Evolutionary conservation across 805 yeast genomes (phyloP), one percentile per base, ranked within the genome.

Genomic region (Teunomyces kruisii): DNA sequence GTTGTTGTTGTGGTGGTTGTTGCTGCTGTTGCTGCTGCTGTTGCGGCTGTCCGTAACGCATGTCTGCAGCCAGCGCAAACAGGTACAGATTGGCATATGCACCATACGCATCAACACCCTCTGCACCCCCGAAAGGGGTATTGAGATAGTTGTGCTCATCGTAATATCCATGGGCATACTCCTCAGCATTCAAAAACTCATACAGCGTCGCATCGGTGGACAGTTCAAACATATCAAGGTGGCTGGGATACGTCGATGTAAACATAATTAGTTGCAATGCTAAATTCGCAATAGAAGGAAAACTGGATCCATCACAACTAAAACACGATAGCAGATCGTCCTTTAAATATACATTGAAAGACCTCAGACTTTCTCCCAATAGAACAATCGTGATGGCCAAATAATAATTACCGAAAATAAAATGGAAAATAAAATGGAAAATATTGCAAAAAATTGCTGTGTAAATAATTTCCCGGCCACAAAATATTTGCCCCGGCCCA

Each of bases 171-270:
- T 22, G 14, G 27, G 28, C 27, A 24, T 35, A 35, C 12, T 35
- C 38, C 13, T 35, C 38, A 12, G 38, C 16, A 14, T 32, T 35
- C 28, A 35, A 17, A 16, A 35, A 35, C 12, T 35, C 38, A 9
- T 35, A 35, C 15, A 12, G 38, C 13, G 38, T 19, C 38, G 38
- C 38, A 19, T 35, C 38, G 28, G 27, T 56, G 32, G 52, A 44
- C 15, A 53, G 54, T 38, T 54, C 59, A 39, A 52, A 45, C 57
- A 52, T 54, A 35, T 49, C 56, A 43, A 50, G 44, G 35, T 52
- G 52, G 36, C 39, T 49, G 19, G 45, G 41, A 35, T 35, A 35
- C 4, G 38, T 17, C 28, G 38, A 22, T 19, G 38, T 35, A 35
- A 35, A 35, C 38, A 35, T 35, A 35, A 26, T n/a, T n/a, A n/a